Conservation (phyloP, 2,329 filamentous ascomycete species). For the Hypoxylon sp. region DNA sequence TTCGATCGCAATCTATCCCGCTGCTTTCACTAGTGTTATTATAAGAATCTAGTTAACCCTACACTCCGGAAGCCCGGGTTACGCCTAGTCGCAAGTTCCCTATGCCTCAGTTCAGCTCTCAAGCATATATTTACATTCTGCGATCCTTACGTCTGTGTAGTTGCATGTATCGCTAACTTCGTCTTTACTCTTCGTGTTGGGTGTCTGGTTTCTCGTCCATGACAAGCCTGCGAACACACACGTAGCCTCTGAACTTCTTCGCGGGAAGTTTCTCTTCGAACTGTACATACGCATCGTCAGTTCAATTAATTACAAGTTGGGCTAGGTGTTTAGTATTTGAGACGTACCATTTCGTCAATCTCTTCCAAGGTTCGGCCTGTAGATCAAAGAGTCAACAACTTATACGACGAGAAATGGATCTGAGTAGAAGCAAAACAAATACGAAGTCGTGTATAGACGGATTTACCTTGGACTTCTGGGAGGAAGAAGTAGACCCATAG, state of each 20-base stretch:
- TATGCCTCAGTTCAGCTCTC: neutral
- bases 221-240: conserved; percentile 39
- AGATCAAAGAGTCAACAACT: conserved; percentile 8
- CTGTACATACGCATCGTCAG: conserved; percentile 17
- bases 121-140: neutral
- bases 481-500: conserved; percentile 61
- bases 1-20: neutral
- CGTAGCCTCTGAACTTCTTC: conserved; percentile 45
- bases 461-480: conserved; percentile 61
- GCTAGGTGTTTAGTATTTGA: neutral
- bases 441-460: neutral
- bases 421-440: neutral
- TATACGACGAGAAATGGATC: neutral
- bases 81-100: neutral
- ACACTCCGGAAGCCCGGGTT: neutral
- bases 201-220: conserved; percentile 37
- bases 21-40: neutral
- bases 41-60: neutral
- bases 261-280: conserved; percentile 47
- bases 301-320: neutral
- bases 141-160: neutral
- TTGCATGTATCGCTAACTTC: neutral
- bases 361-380: conserved; percentile 61
- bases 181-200: conserved; percentile 37
- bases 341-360: conserved; percentile 63